Percentiles rank a stretch among this genome's conserved stretches.
phyloP scores from a whole-genome alignment of 2,329 filamentous ascomycete genomes.

The Rhynchosporium secalis region DNA sequence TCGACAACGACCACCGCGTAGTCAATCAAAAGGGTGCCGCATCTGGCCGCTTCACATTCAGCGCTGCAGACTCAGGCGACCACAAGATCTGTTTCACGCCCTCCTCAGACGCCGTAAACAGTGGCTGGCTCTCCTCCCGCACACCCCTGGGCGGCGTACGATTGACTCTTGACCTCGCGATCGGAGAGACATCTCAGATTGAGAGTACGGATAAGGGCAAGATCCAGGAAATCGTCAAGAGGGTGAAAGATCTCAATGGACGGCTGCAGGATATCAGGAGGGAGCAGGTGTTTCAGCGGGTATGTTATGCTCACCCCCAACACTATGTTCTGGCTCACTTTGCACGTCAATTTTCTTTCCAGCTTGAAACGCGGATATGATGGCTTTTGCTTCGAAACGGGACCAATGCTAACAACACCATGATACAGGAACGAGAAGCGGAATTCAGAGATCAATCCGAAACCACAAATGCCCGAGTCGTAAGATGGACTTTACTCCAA shows the following conservation, averaged over 20 bases:
- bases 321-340: background rate
- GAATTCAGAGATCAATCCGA: slow-evolving; percentile 99
- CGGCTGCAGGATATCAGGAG: slow-evolving; percentile 84
- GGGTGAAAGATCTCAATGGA: slow-evolving; percentile 85
- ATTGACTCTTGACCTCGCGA: slow-evolving; percentile 84
- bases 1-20: slow-evolving; percentile 97
- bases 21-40: slow-evolving; percentile 78
- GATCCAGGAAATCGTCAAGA: slow-evolving; percentile 83
- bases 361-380: too few relatives aligned
- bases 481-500: slow-evolving; percentile 93
- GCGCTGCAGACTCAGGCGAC: slow-evolving; percentile 88
- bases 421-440: slow-evolving; percentile 81
- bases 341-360: too few relatives aligned
- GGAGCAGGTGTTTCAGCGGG: slow-evolving; percentile 95
- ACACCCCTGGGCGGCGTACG: slow-evolving; percentile 74
- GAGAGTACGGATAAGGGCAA: slow-evolving; percentile 93
- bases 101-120: slow-evolving; percentile 67
- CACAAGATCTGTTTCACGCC: slow-evolving; percentile 95
- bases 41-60: slow-evolving; percentile 90
- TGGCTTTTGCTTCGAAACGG: too few relatives aligned
- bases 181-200: slow-evolving; percentile 91
- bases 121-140: slow-evolving; percentile 70
- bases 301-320: slow-evolving; percentile 45
- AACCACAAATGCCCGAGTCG: slow-evolving; percentile 83
- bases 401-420: slow-evolving; percentile 19